Conservation (phyloP, 257 asterid species). For the Phtheirospermum japonicum region DNA sequence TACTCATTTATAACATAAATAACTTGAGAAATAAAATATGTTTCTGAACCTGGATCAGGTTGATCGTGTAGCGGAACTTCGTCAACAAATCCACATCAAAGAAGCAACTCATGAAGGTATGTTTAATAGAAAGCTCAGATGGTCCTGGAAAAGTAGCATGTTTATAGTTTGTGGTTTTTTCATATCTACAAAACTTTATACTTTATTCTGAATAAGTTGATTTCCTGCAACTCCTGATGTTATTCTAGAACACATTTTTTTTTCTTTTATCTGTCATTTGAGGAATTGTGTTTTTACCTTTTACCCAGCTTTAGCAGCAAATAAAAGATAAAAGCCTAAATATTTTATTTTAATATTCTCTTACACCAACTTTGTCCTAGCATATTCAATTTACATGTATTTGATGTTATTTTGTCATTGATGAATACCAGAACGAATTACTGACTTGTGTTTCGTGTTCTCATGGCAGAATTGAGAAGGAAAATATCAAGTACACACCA, state of each 20-base stretch:
- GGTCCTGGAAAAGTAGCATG: conserved; percentile 14
- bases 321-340: too few relatives aligned
- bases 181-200: conserved; percentile 6
- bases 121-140: conserved; percentile 18
- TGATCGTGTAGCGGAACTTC: conserved; percentile 62
- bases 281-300: not conserved
- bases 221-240: conserved; percentile 21
- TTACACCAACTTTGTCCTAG: not conserved
- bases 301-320: conserved; percentile 2
- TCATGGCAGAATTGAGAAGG: conserved; percentile 61
- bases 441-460: conserved; percentile 27
- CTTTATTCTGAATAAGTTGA: conserved; percentile 19
- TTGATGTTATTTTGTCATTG: conserved; percentile 14
- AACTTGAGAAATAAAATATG: conserved; percentile 20
- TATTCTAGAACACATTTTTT: conserved; percentile 1
- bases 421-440: conserved; percentile 6
- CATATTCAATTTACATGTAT: not conserved
- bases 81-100: conserved; percentile 59
- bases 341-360: too few relatives aligned
- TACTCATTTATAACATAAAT: conserved; percentile 20
- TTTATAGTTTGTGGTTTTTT: conserved; percentile 3
- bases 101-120: conserved; percentile 78
- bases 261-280: too few relatives aligned
- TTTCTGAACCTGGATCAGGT: conserved; percentile 44
- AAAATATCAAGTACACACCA: conserved; percentile 51